Evolutionary conservation across 2,329 filamentous ascomycete species (phyloP).

Genomic region (Sclerotinia borealis): DNA sequence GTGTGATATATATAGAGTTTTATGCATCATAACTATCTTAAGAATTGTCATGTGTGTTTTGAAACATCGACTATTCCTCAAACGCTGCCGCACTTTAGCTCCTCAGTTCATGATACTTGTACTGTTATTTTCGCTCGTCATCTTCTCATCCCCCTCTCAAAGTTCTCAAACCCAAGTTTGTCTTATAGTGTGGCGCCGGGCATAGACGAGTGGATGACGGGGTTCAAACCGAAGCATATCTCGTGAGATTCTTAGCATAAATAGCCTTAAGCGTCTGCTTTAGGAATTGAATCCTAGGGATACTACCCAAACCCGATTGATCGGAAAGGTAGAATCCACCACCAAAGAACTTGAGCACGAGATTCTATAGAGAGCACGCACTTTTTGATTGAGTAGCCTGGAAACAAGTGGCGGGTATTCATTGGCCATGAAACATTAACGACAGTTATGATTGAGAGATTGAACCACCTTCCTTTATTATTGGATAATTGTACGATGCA

Average conservation of each 20-base stretch:
- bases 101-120: neutral
- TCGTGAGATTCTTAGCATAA: constrained; percentile 6
- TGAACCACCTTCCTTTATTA: neutral
- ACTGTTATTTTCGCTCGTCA: constrained; percentile 9
- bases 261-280: neutral
- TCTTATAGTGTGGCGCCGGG: neutral
- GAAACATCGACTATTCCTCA: neutral
- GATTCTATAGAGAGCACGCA: neutral
- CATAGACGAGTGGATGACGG: constrained; percentile 7
- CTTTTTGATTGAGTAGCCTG: constrained; percentile 2
- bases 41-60: neutral
- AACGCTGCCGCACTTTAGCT: neutral
- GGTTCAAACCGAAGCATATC: neutral
- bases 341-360: neutral
- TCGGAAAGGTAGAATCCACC: neutral
- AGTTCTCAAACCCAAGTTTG: neutral
- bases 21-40: constrained; percentile 5
- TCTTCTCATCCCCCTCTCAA: constrained; percentile 4
- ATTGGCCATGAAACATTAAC: constrained; percentile 1
- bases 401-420: constrained; percentile 8
- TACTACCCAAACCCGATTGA: constrained; percentile 9
- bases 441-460: constrained; percentile 2
- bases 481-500: constrained; percentile 8
- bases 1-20: constrained; percentile 9
- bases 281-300: constrained; percentile 10